These are phyloP conservation scores for Onygena corvina DNA, from an alignment of 2,329 filamentous ascomycete genomes.

Conservation along the genomic window DNA sequence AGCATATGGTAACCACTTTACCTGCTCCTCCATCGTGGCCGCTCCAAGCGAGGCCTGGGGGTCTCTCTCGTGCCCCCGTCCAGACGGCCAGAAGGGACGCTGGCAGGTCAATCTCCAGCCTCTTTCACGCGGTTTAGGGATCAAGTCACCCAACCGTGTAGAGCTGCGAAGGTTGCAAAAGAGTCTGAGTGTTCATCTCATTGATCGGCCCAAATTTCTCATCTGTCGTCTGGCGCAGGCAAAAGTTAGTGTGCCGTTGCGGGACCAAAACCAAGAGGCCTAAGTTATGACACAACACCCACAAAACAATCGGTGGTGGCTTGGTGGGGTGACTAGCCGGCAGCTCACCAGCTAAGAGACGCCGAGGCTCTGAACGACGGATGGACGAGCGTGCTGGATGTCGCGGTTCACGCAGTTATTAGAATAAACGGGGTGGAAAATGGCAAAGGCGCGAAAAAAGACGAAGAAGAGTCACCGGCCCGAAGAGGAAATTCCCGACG, in stretches of 20 bases:
- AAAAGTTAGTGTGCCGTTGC: conserved; percentile 6
- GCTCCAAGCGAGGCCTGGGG: conserved; percentile 19
- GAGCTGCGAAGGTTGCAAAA: neutral
- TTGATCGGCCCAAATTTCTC: neutral
- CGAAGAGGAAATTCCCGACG: too few relatives aligned
- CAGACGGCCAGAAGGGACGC: neutral
- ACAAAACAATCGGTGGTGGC: neutral
- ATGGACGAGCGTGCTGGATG: too few relatives aligned
- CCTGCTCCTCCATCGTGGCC: conserved; percentile 37
- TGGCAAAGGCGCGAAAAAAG: too few relatives aligned
- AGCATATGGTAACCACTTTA: too few relatives aligned
- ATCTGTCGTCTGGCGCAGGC: neutral
- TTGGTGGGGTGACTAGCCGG: neutral
- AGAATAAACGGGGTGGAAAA: too few relatives aligned
- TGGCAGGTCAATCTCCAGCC: neutral
- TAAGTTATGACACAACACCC: conserved; percentile 1
- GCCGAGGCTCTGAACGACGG: neutral
- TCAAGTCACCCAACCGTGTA: conserved; percentile 2
- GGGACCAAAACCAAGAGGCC: neutral
- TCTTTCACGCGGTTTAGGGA: neutral
- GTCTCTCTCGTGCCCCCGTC: conserved; percentile 3
- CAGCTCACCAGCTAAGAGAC: neutral
- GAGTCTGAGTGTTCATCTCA: conserved; percentile 1
- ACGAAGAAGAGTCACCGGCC: too few relatives aligned
- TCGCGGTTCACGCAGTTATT: too few relatives aligned